phyloP scores from a whole-genome alignment of 2,329 filamentous ascomycete species.

The Fusarium sacchari region DNA sequence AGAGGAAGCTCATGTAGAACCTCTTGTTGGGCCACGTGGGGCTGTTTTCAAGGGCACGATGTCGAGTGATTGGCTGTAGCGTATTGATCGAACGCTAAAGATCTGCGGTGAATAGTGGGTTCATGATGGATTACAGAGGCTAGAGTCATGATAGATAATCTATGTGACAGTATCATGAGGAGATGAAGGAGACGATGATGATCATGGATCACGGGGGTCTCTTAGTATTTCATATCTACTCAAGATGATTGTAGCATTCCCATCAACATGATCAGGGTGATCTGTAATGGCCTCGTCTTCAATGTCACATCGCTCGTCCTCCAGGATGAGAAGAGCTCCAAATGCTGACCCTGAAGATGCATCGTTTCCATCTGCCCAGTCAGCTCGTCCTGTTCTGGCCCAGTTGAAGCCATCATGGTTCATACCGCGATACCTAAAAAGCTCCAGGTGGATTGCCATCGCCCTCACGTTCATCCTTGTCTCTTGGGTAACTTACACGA shows the following conservation, averaged over 20 bases:
- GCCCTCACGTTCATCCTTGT: slow-evolving; percentile 7
- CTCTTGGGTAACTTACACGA: slow-evolving; percentile 7
- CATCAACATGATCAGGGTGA: not conserved
- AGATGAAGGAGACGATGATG: not conserved
- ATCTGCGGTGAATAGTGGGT: not conserved
- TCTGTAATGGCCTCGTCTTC: slow-evolving; percentile 33
- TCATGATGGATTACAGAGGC: not conserved
- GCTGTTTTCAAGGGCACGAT: slow-evolving; percentile 25
- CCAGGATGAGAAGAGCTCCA: slow-evolving; percentile 25
- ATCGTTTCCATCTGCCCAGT: slow-evolving; percentile 8
- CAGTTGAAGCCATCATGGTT: not conserved
- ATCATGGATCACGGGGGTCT: not conserved
- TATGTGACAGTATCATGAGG: not conserved
- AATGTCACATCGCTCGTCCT: slow-evolving; percentile 14
- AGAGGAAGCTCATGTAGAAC: slow-evolving; percentile 7
- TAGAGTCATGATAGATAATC: not conserved
- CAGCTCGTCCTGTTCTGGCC: not conserved
- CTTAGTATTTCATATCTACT: not conserved
- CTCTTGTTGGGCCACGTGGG: slow-evolving; percentile 33
- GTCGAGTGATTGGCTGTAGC: slow-evolving; percentile 37
- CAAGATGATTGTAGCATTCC: not conserved
- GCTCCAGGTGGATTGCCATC: slow-evolving; percentile 2
- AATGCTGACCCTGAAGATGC: slow-evolving; percentile 21
- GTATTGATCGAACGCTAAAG: slow-evolving; percentile 9
- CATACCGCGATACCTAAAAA: not conserved